phyloP scores from a whole-genome alignment of 805 yeast genomes.

The Candida caryicola region DNA sequence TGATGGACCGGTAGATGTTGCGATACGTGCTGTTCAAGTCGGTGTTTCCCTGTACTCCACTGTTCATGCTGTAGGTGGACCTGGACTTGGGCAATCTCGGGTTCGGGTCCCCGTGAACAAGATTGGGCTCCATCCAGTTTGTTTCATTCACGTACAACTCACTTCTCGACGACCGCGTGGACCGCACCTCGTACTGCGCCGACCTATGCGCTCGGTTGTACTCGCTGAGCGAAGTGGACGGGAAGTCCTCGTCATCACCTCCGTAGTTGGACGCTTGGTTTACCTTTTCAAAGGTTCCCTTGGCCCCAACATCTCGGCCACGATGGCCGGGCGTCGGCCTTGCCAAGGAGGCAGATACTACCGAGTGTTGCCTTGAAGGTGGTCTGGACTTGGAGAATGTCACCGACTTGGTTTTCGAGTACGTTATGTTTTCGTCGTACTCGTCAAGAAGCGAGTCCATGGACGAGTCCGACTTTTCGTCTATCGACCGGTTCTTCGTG shows the following conservation, averaged over 20 bases:
- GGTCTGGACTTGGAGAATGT: constrained; percentile 23
- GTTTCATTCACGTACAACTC: constrained; percentile 42
- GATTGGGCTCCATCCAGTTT: constrained; percentile 53
- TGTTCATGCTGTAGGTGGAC: constrained; percentile 23
- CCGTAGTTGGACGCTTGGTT: constrained; percentile 4
- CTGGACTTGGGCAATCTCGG: constrained; percentile 16
- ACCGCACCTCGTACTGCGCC: constrained; percentile 13
- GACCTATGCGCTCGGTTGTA: constrained; percentile 26
- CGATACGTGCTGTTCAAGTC: constrained; percentile 32
- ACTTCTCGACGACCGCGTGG: constrained; percentile 39
- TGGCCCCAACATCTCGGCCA: constrained; percentile 8
- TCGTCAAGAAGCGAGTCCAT: constrained; percentile 44
- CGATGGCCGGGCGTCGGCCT: constrained; percentile 6
- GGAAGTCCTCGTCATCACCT: constrained; percentile 24
- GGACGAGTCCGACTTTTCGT: constrained; percentile 17
- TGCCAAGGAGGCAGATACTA: constrained; percentile 16
- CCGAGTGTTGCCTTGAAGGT: constrained; percentile 26
- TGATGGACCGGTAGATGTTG: constrained; percentile 35
- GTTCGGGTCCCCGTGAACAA: constrained; percentile 8
- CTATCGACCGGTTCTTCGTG: constrained; percentile 1
- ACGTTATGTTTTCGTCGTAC: constrained; percentile 41
- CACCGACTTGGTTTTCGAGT: constrained; percentile 22
- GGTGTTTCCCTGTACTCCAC: constrained; percentile 10
- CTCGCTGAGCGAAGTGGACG: constrained; percentile 36
- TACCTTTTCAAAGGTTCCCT: constrained; percentile 8